A percentile compares a stretch with the other conserved stretches of the same genome.
phyloP scores from a whole-genome alignment of 2,329 filamentous ascomycete species.

The Sarocladiaceae sp. region DNA sequence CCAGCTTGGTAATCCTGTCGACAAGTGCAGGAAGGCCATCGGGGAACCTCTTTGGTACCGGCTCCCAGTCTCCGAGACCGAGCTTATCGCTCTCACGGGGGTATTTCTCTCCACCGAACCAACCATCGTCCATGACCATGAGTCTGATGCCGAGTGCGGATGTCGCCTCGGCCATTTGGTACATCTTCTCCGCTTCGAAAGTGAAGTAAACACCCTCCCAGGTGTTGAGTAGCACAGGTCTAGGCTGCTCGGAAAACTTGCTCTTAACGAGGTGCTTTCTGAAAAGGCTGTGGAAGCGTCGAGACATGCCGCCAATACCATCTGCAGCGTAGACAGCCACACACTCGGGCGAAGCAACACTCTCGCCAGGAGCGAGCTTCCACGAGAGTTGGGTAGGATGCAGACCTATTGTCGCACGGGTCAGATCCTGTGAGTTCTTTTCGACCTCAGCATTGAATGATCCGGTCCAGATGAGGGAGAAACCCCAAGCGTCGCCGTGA shows the following conservation, averaged over 20 bases:
- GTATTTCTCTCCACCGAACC: slow-evolving; percentile 54
- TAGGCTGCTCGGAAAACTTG: slow-evolving; percentile 46
- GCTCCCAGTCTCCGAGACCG: slow-evolving; percentile 60
- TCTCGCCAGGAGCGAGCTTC: slow-evolving; percentile 49
- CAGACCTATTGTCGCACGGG: slow-evolving; percentile 55
- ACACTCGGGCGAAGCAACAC: slow-evolving; percentile 57
- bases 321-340: slow-evolving; percentile 56
- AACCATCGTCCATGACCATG: slow-evolving; percentile 63
- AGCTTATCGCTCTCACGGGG: slow-evolving; percentile 50
- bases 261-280: slow-evolving; percentile 56
- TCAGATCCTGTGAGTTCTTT: slow-evolving; percentile 57
- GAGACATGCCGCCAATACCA: slow-evolving; percentile 59
- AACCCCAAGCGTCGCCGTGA: slow-evolving; percentile 59
- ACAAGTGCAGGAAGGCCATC: slow-evolving; percentile 49
- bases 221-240: slow-evolving; percentile 57
- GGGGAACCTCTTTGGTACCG: slow-evolving; percentile 54
- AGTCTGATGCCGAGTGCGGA: slow-evolving; percentile 55
- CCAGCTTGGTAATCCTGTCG: slow-evolving; percentile 43
- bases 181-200: slow-evolving; percentile 52
- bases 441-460: slow-evolving; percentile 59
- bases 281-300: slow-evolving; percentile 57
- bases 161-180: slow-evolving; percentile 50
- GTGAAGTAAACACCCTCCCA: slow-evolving; percentile 62
- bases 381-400: slow-evolving; percentile 59
- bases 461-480: slow-evolving; percentile 61